phyloP scores from a whole-genome alignment of 2,329 filamentous ascomycete species.

The Scedosporium aurantiacum region DNA sequence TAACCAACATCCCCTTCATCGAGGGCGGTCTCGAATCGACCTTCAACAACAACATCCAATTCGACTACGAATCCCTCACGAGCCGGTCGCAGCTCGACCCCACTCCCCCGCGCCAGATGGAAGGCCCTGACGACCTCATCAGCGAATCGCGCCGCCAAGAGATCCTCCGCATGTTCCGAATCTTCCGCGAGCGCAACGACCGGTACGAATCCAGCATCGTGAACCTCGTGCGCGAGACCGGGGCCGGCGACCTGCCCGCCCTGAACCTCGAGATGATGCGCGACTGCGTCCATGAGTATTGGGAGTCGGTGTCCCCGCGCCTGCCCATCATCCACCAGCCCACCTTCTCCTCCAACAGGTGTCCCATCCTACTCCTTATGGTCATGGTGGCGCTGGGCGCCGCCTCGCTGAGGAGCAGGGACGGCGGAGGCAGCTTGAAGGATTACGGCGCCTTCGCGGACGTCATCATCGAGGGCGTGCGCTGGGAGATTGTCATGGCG shows the following conservation, averaged over 20 bases:
- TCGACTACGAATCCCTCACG: conserved; percentile 38
- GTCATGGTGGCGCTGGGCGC: conserved; percentile 79
- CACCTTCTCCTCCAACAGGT: conserved; percentile 73
- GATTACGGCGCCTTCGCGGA: conserved; percentile 39
- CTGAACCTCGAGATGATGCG: conserved; percentile 74
- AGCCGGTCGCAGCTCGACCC: conserved; percentile 34
- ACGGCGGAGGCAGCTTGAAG: conserved; percentile 37
- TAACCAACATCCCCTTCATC: conserved; percentile 33
- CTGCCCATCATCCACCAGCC: conserved; percentile 81
- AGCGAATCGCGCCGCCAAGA: conserved; percentile 33
- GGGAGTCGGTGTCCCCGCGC: conserved; percentile 75
- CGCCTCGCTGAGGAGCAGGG: conserved; percentile 59
- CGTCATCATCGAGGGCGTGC: conserved; percentile 57
- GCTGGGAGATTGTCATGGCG: conserved; percentile 76
- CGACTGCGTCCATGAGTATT: conserved; percentile 76
- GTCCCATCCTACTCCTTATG: conserved; percentile 64
- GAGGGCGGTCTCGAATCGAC: conserved; percentile 39
- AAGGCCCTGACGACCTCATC: conserved; percentile 31
- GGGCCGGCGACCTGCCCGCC: conserved; percentile 28
- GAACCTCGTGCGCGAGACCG: conserved; percentile 26
- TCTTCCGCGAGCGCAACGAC: conserved; percentile 32
- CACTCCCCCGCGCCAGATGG: conserved; percentile 27
- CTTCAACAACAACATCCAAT: conserved; percentile 39
- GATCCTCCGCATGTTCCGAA: conserved; percentile 29
- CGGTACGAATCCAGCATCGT: conserved; percentile 18